Evolutionary conservation across 2,329 filamentous ascomycete species (phyloP).

Genomic region (Fusarium xylarioides): DNA sequence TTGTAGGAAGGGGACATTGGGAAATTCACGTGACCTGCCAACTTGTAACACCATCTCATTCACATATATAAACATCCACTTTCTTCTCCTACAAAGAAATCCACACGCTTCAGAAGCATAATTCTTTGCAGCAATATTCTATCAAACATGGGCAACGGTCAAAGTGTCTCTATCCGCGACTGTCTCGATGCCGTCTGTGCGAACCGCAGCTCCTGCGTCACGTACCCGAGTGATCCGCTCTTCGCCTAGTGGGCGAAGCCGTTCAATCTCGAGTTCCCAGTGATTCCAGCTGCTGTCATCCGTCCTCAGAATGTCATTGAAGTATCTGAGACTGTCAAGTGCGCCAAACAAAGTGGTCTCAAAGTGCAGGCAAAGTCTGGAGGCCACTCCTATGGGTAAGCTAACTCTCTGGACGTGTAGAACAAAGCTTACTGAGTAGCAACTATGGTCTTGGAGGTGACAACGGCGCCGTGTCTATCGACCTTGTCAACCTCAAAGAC

Average conservation of each 20-base stretch:
- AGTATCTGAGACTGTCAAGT: conserved; percentile 66
- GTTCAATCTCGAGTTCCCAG: conserved; percentile 61
- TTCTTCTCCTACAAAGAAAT: background rate
- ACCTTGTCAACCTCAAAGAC: conserved; percentile 61
- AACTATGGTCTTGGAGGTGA: conserved; percentile 59
- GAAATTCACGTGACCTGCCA: too few relatives aligned
- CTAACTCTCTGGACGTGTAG: fast-evolving
- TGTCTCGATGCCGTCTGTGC: conserved; percentile 60
- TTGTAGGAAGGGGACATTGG: too few relatives aligned
- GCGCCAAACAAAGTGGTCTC: conserved; percentile 58
- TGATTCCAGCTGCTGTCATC: conserved; percentile 65
- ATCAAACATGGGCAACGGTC: conserved; percentile 53
- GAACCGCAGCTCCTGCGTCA: conserved; percentile 56
- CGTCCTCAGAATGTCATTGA: conserved; percentile 62
- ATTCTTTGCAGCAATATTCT: background rate
- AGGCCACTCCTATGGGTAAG: conserved; percentile 70
- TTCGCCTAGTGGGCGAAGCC: conserved; percentile 61
- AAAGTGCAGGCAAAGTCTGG: conserved; percentile 71
- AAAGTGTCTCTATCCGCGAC: conserved; percentile 52
- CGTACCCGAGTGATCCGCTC: conserved; percentile 53
- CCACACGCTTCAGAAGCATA: too few relatives aligned
- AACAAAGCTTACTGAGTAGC: conserved; percentile 28
- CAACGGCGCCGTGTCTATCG: conserved; percentile 62
- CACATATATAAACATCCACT: background rate
- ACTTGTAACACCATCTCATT: background rate